Percentiles rank a stretch among this genome's conserved stretches.
Conservation (phyloP, 345 rosid species). For the Eucalyptus coolabah region DNA sequence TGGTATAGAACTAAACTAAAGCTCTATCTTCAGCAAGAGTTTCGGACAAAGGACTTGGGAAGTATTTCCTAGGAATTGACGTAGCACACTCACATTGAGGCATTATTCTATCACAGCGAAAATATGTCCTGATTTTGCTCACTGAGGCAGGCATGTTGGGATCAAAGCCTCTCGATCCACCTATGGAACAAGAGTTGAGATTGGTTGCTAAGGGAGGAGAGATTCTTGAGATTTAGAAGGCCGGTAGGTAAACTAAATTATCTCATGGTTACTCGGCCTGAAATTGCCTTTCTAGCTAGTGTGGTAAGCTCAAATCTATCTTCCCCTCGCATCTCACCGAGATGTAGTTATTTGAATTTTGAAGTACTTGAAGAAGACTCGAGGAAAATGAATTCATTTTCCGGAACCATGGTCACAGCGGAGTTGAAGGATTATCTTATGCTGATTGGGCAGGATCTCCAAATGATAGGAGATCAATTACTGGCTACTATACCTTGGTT, state of each 20-base stretch:
- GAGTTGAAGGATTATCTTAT: neutral
- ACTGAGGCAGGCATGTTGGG: neutral
- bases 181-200: neutral
- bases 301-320: neutral
- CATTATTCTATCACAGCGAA: neutral
- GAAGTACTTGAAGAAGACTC: neutral
- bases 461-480: neutral
- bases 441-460: neutral
- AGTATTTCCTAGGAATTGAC: neutral
- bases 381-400: neutral
- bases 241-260: neutral
- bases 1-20: neutral
- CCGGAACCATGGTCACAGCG: neutral
- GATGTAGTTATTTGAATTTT: neutral
- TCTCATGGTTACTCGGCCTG: neutral
- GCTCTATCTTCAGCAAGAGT: neutral
- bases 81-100: neutral
- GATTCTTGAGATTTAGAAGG: neutral
- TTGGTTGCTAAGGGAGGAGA: neutral
- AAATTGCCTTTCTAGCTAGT: neutral
- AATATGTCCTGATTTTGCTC: neutral
- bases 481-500: neutral
- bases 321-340: neutral
- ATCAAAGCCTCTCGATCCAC: neutral
- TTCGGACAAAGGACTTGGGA: neutral